A percentile compares a stretch with the other conserved stretches of the same genome.
Conservation (phyloP, 1,284 basidiomycete species). For the Ustilago xerochloae region DNA sequence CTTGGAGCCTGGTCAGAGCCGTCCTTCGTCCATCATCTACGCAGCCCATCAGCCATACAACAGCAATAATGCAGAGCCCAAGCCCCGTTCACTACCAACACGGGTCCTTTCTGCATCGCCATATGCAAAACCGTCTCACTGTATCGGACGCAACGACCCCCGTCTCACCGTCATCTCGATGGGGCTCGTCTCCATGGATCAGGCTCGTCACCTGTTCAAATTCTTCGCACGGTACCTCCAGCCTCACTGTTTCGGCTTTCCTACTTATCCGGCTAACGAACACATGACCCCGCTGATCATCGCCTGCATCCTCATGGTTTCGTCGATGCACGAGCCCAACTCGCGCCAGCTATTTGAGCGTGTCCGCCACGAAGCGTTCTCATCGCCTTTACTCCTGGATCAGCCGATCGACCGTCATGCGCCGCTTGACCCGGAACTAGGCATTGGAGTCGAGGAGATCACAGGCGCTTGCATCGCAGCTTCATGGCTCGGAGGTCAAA, state of each 20-base stretch:
- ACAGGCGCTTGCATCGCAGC: constrained; percentile 59
- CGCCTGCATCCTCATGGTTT: constrained; percentile 55
- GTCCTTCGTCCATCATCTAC: constrained; percentile 28
- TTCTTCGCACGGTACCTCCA: constrained; percentile 60
- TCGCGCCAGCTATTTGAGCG: constrained; percentile 38
- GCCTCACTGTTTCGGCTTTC: constrained; percentile 61
- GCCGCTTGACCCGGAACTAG: constrained; percentile 59
- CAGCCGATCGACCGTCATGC: constrained; percentile 40
- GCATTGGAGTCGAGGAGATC: constrained; percentile 64
- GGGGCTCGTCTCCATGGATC: constrained; percentile 55
- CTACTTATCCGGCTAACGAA: constrained; percentile 57
- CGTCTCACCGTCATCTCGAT: constrained; percentile 58
- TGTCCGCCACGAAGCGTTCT: constrained; percentile 50
- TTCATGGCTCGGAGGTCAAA: constrained; percentile 54
- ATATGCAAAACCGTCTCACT: constrained; percentile 39
- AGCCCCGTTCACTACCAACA: not conserved
- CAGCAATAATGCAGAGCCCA: not conserved
- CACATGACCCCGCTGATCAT: constrained; percentile 63
- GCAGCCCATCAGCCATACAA: constrained; percentile 15
- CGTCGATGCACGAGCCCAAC: constrained; percentile 55
- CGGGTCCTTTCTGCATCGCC: constrained; percentile 11
- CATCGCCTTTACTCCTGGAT: constrained; percentile 41
- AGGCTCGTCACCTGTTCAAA: constrained; percentile 54
- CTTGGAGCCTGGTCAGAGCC: constrained; percentile 34
- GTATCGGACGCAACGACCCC: constrained; percentile 57